A percentile compares a stretch with the other conserved stretches of the same genome.
Evolutionary conservation across 192 early-diverging fungal genomes (phyloP).

Genomic region (Rhizoclosmatium globosum): DNA sequence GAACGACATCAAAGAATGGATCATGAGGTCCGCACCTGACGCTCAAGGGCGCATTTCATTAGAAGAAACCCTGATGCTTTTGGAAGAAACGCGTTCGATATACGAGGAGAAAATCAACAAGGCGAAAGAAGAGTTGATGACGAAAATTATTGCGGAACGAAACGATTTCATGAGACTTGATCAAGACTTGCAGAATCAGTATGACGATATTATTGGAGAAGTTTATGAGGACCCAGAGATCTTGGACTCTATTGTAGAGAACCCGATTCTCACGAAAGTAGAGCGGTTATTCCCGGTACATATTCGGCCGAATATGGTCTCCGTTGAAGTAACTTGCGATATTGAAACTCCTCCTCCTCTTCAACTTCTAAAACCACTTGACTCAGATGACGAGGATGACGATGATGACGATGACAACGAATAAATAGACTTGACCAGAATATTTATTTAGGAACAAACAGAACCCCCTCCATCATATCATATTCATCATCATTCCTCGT

Average conservation of each 20-base stretch:
- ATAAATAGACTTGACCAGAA: neutral
- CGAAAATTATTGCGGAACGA: slow-evolving; percentile 19
- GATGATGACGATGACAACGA: no score
- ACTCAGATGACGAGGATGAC: neutral
- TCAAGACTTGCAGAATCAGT: slow-evolving; percentile 18
- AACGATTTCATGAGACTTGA: neutral
- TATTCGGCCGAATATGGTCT: neutral
- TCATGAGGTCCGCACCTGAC: neutral
- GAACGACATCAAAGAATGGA: slow-evolving; percentile 29
- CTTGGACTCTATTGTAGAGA: neutral
- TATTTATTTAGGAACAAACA: slow-evolving; percentile 8
- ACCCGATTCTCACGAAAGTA: slow-evolving; percentile 11
- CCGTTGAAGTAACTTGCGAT: slow-evolving; percentile 21
- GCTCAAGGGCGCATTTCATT: slow-evolving; percentile 14
- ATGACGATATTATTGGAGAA: slow-evolving; percentile 10
- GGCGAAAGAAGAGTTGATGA: neutral
- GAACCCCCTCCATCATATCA: neutral
- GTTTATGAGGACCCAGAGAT: neutral
- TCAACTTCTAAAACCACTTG: neutral
- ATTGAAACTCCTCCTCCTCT: slow-evolving; percentile 14
- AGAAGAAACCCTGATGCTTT: slow-evolving; percentile 17
- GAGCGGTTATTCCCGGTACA: slow-evolving; percentile 17
- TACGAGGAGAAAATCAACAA: slow-evolving; percentile 20
- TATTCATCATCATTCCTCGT: neutral
- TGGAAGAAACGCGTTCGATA: neutral